Evolutionary conservation across 257 asterid genomes (phyloP), one percentile per base, ranked within the genome.

Genomic region (Plantago elongata): DNA sequence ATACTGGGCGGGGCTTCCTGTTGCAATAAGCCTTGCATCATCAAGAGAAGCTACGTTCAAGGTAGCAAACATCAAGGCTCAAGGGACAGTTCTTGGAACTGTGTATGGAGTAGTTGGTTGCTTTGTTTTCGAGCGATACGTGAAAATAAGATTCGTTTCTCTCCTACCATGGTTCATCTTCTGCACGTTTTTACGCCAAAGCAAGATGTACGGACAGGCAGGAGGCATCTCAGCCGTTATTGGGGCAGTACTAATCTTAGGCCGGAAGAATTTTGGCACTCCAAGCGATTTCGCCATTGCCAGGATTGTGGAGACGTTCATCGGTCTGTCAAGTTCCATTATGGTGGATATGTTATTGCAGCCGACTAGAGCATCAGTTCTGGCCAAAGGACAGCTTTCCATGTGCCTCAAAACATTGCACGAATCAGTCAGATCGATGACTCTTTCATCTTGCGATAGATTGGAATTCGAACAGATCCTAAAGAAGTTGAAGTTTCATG

Each of bases 161-260:
- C 91, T 90, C 13, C 78, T 90, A 5, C 97, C 97, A 0, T 90
- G 97, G 97, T 85, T 90, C 81, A 57, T 90, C 49, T 74, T 90
- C 73, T 70, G 86, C 76, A 72, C 83, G 60, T 85, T 87, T 44
- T 60, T 85, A 59, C 50, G 82, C 18, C 82, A 72, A 45, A 90
- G 97, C 79, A 76, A 57, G 27, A 90, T 87, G 95, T 90, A 87
- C 10, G 97, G 97, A 9, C 96, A 83, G 45, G 96, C 95, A 0
- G 97, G 97, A 1, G 97, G 96, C 9, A 73, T 83, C 22, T 83
- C 96, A 1, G 94, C 97, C 0, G 83, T 83, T 4, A 82, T 90
- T 14, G 97, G 97, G 0, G 97, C 96, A 0, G 48, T 87, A 7
- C 52, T 90, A 57, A 83, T 90, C 13, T 57, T 90, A 17, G 97